These are phyloP conservation scores for Tagetes patula DNA, from an alignment of 129 eudicot genomes.

Conservation along the genomic window DNA sequence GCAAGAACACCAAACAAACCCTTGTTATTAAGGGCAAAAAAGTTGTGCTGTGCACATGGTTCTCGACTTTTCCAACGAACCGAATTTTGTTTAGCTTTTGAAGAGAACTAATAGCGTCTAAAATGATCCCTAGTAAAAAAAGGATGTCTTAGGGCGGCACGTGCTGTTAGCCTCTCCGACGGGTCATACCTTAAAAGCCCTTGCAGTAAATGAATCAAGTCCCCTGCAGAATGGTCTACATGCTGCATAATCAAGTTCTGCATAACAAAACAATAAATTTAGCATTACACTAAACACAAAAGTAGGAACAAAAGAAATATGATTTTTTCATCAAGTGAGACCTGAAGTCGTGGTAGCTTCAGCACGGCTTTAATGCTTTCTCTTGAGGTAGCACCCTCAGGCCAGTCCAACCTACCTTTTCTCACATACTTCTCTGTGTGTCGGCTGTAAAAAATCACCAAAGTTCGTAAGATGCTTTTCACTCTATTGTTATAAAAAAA, in stretches of 20 bases:
- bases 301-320: neutral
- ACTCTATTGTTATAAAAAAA: neutral
- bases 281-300: neutral
- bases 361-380: constrained; percentile 76
- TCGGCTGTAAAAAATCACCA: constrained; percentile 37
- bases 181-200: constrained; percentile 76
- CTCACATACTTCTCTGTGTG: constrained; percentile 73
- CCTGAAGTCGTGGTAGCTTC: constrained; percentile 81
- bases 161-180: constrained; percentile 60
- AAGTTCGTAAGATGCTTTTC: neutral
- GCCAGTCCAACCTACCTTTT: constrained; percentile 78
- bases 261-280: neutral
- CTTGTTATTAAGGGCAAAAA: neutral
- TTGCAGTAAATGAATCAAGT: constrained; percentile 69
- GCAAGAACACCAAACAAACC: neutral
- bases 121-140: constrained; percentile 66
- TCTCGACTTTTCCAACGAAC: neutral
- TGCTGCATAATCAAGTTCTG: constrained; percentile 80
- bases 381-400: constrained; percentile 78
- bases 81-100: neutral
- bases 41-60: neutral
- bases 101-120: constrained; percentile 35
- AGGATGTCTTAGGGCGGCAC: constrained; percentile 77
- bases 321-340: neutral
- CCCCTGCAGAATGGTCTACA: constrained; percentile 57